A percentile compares a stretch with the other conserved stretches of the same genome.
These are phyloP conservation scores for Tagetes erecta DNA, from an alignment of 129 eudicot species.

Conservation along the genomic window DNA sequence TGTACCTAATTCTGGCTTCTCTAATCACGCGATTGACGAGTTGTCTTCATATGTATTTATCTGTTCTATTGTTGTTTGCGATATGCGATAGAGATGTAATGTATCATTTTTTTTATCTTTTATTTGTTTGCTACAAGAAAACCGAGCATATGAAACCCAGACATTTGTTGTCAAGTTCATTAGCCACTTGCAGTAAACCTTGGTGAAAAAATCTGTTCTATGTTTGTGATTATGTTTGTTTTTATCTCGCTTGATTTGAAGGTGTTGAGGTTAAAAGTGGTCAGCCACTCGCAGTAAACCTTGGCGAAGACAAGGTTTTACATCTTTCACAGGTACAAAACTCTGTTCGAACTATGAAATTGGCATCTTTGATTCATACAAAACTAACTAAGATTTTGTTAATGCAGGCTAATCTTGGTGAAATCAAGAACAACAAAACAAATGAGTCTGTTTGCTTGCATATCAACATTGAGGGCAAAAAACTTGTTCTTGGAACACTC, in stretches of 20 bases:
- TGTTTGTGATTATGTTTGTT: neutral
- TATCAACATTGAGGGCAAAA: conserved; percentile 55
- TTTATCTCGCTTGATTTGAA: conserved; percentile 7
- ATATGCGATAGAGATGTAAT: too few relatives aligned
- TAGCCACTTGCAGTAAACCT: too few relatives aligned
- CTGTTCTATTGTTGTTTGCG: too few relatives aligned
- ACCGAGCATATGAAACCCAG: neutral
- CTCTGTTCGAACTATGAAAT: too few relatives aligned
- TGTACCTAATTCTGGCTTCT: too few relatives aligned
- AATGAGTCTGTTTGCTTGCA: conserved; percentile 55
- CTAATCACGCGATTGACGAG: too few relatives aligned
- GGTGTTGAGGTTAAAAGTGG: conserved; percentile 82
- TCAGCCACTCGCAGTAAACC: conserved; percentile 43
- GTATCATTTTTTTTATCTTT: too few relatives aligned
- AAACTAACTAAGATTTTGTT: neutral
- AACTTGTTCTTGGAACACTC: conserved; percentile 79
- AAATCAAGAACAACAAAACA: conserved; percentile 53
- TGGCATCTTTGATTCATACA: neutral
- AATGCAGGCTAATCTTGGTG: conserved; percentile 75
- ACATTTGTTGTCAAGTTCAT: neutral
- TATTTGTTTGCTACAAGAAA: too few relatives aligned
- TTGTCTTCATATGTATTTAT: too few relatives aligned
- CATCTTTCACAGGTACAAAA: conserved; percentile 81
- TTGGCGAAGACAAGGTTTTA: conserved; percentile 56
- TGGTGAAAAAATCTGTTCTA: neutral